Base-by-base conservation (phyloP, 1,284 basidiomycete species). In the Ceratobasidium sp. region DNA sequence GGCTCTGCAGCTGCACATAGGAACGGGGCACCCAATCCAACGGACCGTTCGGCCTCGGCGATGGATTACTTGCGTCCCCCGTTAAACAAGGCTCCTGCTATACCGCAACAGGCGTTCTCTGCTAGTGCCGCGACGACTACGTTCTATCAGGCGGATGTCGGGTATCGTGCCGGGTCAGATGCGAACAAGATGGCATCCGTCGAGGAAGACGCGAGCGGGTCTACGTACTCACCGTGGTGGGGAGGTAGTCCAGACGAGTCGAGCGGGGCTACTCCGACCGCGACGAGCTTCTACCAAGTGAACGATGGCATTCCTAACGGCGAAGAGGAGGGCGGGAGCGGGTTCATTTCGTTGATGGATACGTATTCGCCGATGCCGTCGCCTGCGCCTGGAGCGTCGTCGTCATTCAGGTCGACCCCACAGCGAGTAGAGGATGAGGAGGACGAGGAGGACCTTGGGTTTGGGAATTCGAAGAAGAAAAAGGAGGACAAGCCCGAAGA, bases 341-440 rank as follows among this genome's bases (percentile, higher is more conserved):
- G 91, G 1, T 95, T 97, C 78, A 87, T 96, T 54, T 96, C 93
- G n/a, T 86, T 94, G 8, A 96, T 97, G 93, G 93, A 95, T 79
- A 86, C 84, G 60, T 83, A 86, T 67, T 83, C 86, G 14, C 85
- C 88, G 48, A 83, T 85, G 31, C 81, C 84, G 33, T 82, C 83
- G 0, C 82, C 88, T 6, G 81, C 80, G 6, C 79, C 84, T 47
- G 76, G 83, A 6, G 73, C 77, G 65, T 78, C 79, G 17, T 69
- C 64, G 41, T n/a, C n/a, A n/a, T 72, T 67, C 50, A 36, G 57
- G n/a, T 65, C 75, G 36, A 74, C 45, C 9, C 73, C 74, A 17
- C 67, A 66, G 33, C 27, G 53, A 22, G n/a, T 74, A 56, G 76
- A 80, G 62, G 82, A 82, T 29, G 83, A 88, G 41, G 89, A 90